Evolutionary conservation across 1,284 basidiomycete species (phyloP).

Genomic region (Porodaedalea pini): DNA sequence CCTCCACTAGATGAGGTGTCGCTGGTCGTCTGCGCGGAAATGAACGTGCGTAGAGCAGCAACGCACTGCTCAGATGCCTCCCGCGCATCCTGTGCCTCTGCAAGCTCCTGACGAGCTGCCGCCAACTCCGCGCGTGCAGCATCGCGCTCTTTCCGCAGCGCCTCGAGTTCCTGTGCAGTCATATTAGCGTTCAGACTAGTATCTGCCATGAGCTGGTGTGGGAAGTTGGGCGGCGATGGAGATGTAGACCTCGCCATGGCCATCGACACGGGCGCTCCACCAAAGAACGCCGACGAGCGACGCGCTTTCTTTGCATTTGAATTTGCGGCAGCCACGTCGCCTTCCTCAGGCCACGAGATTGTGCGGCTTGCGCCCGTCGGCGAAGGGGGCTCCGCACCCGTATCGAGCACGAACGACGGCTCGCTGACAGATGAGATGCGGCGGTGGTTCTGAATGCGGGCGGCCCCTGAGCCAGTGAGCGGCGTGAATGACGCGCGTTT

Average conservation of each 20-base stretch:
- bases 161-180: conserved; percentile 35
- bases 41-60: conserved; percentile 79
- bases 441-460: conserved; percentile 51
- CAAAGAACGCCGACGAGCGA: conserved; percentile 53
- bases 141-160: conserved; percentile 60
- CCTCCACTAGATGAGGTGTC: conserved; percentile 30
- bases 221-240: conserved; percentile 30
- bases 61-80: conserved; percentile 86
- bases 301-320: conserved; percentile 33
- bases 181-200: conserved; percentile 29
- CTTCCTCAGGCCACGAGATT: conserved; percentile 29
- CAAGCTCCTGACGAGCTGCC: conserved; percentile 60
- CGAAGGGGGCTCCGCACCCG: conserved; percentile 23
- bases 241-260: conserved; percentile 33
- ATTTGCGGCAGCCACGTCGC: conserved; percentile 23
- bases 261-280: conserved; percentile 28
- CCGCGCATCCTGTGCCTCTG: conserved; percentile 76
- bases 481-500: conserved; percentile 73
- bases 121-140: conserved; percentile 59
- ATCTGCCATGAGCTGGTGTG: conserved; percentile 13
- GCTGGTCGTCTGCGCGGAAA: conserved; percentile 69
- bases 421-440: conserved; percentile 69
- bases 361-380: conserved; percentile 32
- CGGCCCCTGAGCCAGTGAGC: conserved; percentile 50
- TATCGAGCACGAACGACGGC: conserved; percentile 33